Conservation (phyloP, 345 rosid species). For the Gossypium australe region DNA sequence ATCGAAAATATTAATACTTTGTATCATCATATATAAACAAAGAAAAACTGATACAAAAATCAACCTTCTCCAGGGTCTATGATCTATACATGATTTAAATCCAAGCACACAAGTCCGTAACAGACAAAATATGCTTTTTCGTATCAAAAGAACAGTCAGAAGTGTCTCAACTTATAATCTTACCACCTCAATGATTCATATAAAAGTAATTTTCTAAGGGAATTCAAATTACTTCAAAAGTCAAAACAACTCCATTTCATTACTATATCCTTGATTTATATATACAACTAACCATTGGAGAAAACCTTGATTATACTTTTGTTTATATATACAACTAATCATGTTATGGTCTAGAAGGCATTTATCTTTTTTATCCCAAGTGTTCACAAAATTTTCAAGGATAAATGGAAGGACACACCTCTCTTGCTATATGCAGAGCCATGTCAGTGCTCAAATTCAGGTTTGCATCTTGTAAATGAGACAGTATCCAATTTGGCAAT, state of each 20-base stretch:
- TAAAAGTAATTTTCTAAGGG: neutral
- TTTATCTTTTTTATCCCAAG: neutral
- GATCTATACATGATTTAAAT: too few species aligned
- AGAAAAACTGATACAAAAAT: neutral
- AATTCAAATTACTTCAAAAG: neutral
- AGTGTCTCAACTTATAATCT: too few species aligned
- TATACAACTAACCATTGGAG: too few species aligned
- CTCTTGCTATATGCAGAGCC: slow-evolving; percentile 89
- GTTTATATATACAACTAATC: too few species aligned
- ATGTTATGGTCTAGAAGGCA: too few species aligned
- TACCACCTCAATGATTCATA: neutral
- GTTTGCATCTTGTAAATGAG: slow-evolving; percentile 80
- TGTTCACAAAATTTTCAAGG: neutral
- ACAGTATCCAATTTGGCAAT: slow-evolving; percentile 89
- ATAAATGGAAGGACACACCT: slow-evolving; percentile 40
- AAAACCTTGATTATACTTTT: too few species aligned
- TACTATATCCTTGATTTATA: neutral
- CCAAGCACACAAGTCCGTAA: too few species aligned
- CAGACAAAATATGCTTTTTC: too few species aligned
- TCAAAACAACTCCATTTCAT: neutral
- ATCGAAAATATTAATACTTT: neutral
- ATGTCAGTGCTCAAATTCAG: slow-evolving; percentile 96
- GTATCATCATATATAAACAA: neutral
- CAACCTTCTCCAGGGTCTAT: too few species aligned
- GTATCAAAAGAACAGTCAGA: too few species aligned